Evolutionary conservation across 306 rosid species (phyloP), one percentile per base, ranked within the genome.

Genomic region (Trifolium repens): DNA sequence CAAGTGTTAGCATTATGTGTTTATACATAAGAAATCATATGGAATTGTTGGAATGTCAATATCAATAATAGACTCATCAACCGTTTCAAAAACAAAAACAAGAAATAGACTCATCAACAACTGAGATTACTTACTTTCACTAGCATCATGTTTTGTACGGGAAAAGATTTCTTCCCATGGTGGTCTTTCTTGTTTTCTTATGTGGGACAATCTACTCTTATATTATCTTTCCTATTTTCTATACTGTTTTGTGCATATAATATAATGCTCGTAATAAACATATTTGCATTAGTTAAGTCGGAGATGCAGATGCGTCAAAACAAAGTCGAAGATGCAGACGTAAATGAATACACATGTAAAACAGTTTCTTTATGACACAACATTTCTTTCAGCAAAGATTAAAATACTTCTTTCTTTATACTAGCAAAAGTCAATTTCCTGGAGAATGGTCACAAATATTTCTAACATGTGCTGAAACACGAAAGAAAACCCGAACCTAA

Each of bases 391-490:
- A 52, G 43, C 65, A 54, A 54, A 71, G 30, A 53, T 40, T 6
- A 39, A 55, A 67, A 22, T 2, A 8, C 46, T 15, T 39, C 32
- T 50, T 15, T 39, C 32, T 50, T 53, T 26, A 61, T 34, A 19
- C 34, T 24, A 39, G 15, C 73, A 54, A 42, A 39, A 22, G 35
- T 40, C 57, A 66, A 39, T 40, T 54, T 71, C 55, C 57, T 17
- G 52, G 40, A 46, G 40, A 69, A n/a, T 15, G 49, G 67, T 44
- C 67, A 11, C 15, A 76, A 55, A 55, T 39, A 69, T 16, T 43
- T 14, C 24, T 26, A 42, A 13, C 17, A 58, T 12, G 35, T 4
- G 67, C 43, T 53, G 11, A 66, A 17, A 35, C 17, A 1, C 8
- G 54, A 24, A 67, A 67, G 11, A 47, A 49, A 50, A 46, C 17